Evolutionary conservation across 331 rosid species (phyloP), one percentile per base, ranked within the genome.

Genomic region (Acacia pycnantha): DNA sequence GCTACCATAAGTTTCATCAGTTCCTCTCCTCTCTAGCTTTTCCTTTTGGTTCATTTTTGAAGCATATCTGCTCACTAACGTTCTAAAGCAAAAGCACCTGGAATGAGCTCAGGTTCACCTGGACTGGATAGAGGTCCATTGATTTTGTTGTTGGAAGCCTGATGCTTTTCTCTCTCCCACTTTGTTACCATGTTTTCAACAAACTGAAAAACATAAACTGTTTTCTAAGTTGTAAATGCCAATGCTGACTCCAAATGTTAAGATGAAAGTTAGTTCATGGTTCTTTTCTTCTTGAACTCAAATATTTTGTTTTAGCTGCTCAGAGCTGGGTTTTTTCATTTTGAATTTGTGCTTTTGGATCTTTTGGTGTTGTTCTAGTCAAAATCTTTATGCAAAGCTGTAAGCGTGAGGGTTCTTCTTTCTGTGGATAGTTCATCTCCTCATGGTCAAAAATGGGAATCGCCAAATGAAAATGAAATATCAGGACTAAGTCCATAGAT

Each of bases 361-460:
- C 47, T 70, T 26, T 79, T 14, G 66, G 59, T 74, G 10, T 54
- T 31, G 65, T 48, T 79, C 67, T 37, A 40, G 37, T 68, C 48
- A 40, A 31, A 37, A 33, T 66, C 48, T 13, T 74, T 35, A 79
- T 82, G 79, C 77, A 73, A 71, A 73, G 72, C 46, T 29, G 54
- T 73, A 19, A 47, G 68, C 44, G 69, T 54, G 40, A 12, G 65
- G 78, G 74, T 81, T 70, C 24, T 35, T 67, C 41, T 86, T 64
- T 64, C 64, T 70, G 48, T 54, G 40, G 75, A 54, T 67, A 80
- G 74, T 80, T 66, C 77, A 80, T 67, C 83, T 77, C 43, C 73
- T 18, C 61, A 27, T 64, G 66, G 82, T 33, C 47, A 67, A 40
- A 66, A 67, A 67, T 78, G n/a, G 50, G 73, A 74, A 61, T 78